Evolutionary conservation across 2,329 filamentous ascomycete species (phyloP), one percentile per base, ranked within the genome.

Genomic region (Emmonsia crescens): DNA sequence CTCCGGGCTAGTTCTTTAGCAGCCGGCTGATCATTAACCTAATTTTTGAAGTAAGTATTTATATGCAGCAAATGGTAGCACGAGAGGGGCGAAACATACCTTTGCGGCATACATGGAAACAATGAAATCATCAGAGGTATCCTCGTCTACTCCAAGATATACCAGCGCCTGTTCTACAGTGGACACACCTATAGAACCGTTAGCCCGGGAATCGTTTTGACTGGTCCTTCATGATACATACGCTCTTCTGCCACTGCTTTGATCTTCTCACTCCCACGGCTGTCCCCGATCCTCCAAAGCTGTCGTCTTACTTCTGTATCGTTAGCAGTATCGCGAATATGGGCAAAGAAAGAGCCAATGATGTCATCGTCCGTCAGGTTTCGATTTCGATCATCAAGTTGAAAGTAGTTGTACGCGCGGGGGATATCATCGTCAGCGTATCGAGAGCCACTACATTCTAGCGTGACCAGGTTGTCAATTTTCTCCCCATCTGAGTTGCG

Each of bases 141-240:
- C 72, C 33, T 73, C 71, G 59, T 78, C 74, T 12, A 83, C 80
- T 8, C 80, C 82, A 14, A 89, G 76, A 74, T 82, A 89, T 14
- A 80, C 75, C 38, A 87, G 76, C 1, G 87, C 87, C 69, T 88
- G 83, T 54, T 84, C 80, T 61, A 83, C 81, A n/a, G 80, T 85
- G 64, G 85, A 80, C 33, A 87, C 77, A 16, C 77, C 77, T 79
- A 63, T 57, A 49, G 56, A 48, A 52, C n/a, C 60, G 58, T 63
- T 38, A 63, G 42, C 54, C 48, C 8, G 24, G 60, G 10, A 21
- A 51, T 10, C 54, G 14, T 36, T 19, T 12, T 36, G 16, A n/a
- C 29, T 51, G 27, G 29, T 24, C 8, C 46, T 46, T 48, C 29
- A 31, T 19, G 46, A 46, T 55, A 72, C 73, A 68, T 68, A 76